Evolutionary conservation across 768 basidiomycete species (phyloP).

Genomic region (Tricholoma terreum): DNA sequence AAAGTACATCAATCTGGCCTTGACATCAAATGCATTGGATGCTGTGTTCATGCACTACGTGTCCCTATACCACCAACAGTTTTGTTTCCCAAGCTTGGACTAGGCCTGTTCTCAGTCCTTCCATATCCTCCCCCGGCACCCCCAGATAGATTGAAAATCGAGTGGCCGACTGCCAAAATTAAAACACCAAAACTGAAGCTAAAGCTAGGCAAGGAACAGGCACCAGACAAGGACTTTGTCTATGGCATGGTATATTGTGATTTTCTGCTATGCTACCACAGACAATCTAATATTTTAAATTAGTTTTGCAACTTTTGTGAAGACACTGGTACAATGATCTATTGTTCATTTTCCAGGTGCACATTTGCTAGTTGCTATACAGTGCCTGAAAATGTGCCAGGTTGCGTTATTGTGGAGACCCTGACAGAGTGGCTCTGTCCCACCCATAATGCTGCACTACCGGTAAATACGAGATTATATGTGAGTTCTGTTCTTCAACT

Average conservation of each 20-base stretch:
- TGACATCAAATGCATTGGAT: background rate
- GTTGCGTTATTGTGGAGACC: background rate
- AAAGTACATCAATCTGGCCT: background rate
- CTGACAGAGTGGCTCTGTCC: background rate
- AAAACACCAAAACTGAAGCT: no score
- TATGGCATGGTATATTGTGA: background rate
- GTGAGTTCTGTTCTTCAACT: background rate
- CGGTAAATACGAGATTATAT: background rate
- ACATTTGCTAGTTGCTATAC: background rate
- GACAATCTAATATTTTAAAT: background rate
- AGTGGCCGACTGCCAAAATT: background rate
- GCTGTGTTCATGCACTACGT: background rate
- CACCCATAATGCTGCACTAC: background rate
- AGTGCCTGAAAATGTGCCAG: background rate
- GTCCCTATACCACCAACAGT: background rate
- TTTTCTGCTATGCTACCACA: background rate
- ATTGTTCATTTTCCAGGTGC: background rate
- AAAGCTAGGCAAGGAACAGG: no score
- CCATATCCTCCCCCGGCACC: background rate
- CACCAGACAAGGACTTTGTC: background rate
- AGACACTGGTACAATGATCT: background rate
- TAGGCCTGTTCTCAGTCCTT: background rate
- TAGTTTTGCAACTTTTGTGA: background rate
- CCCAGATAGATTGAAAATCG: background rate
- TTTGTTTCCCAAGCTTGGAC: background rate